These are phyloP conservation scores for Cerrena zonata DNA, from an alignment of 1,284 basidiomycete species.

Conservation along the genomic window DNA sequence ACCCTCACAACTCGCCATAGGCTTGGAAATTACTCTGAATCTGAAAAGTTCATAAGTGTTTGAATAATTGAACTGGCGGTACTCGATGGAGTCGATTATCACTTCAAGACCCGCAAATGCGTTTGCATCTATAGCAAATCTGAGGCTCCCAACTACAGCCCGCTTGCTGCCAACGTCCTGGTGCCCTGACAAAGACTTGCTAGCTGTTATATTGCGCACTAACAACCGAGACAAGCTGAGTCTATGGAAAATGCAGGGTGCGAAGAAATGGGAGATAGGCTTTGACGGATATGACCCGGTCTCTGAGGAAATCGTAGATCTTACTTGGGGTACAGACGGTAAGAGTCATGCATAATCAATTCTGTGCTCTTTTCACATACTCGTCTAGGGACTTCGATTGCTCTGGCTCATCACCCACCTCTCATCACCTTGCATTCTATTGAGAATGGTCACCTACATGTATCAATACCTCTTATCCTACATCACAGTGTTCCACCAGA, in stretches of 20 bases:
- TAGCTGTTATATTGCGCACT: constrained; percentile 58
- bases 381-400: constrained; percentile 60
- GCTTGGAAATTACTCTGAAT: no score
- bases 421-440: constrained; percentile 66
- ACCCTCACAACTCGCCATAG: no score
- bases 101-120: no score
- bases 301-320: constrained; percentile 46
- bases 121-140: constrained; percentile 53
- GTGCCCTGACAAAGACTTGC: constrained; percentile 78
- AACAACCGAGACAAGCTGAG: constrained; percentile 63
- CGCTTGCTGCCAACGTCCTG: constrained; percentile 61
- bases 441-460: constrained; percentile 60
- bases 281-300: constrained; percentile 39
- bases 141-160: constrained; percentile 50
- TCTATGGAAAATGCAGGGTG: constrained; percentile 74
- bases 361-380: constrained; percentile 8
- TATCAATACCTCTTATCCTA: constrained; percentile 34
- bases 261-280: constrained; percentile 75
- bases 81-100: no score
- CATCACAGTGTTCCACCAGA: constrained; percentile 3
- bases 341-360: constrained; percentile 16
- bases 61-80: no score
- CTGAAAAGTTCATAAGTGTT: no score
- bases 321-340: constrained; percentile 81
- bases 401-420: constrained; percentile 65